Evolutionary conservation across 129 eudicot genomes (phyloP), one percentile per base, ranked within the genome.

Genomic region (Arctium minus): DNA sequence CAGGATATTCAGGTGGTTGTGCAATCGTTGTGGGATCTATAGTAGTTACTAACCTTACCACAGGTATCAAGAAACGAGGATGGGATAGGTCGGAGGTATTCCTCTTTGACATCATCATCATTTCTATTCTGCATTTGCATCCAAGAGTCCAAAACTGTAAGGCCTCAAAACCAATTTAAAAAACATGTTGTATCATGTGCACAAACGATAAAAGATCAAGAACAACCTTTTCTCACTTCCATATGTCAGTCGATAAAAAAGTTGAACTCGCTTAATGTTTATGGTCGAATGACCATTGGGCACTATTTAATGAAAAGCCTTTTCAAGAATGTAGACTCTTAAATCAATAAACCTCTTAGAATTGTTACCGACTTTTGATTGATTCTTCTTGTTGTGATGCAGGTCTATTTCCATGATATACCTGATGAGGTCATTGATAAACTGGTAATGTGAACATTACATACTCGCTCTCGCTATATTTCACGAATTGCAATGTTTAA

Each of bases 361-460:
- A 32, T 39, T 65, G 70, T 79, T 44, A 35, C 29, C n/a, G 18
- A 81, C 7, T 56, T 33, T 70, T 76, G 73, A 71, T 15, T 56
- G 39, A 29, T 30, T 22, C 2, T 76, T 75, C 48, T 60, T 74
- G 65, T 80, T 46, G 30, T 80, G 81, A 22, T 85, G 92, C 97
- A 95, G 99, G 97, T 95, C 46, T 92, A 91, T 83, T 95, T 93
- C 80, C 94, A 89, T 79, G 94, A 93, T 75, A 95, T 95, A 86
- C 97, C 99, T 72, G 93, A 91, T 38, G 94, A 88, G 79, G 86
- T 86, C 72, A 89, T 95, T 75, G 97, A 95, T 79, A 86, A 70
- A 84, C 89, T 95, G 92, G 99, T 93, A 91, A 91, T 80, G 71
- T 50, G 77, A 77, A 79, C 33, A 62, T 40, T 53, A 71, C 78